Evolutionary conservation across 1,139 yeast genomes (phyloP), one percentile per base, ranked within the genome.

Genomic region (Kodamaea derodonti): DNA sequence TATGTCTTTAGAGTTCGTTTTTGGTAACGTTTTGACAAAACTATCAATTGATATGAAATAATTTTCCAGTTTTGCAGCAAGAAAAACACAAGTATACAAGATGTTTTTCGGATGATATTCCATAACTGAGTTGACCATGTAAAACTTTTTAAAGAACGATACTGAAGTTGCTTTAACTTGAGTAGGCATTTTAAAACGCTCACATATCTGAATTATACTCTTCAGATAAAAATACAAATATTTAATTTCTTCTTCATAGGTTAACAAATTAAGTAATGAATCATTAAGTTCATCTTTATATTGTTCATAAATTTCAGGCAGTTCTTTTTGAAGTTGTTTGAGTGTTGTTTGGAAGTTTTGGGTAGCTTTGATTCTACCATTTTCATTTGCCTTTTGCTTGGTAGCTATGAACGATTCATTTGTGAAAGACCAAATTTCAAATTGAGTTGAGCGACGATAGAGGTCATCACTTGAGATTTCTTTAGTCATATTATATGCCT

Each of bases 31-130:
- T 39, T 74, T 71, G 36, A 87, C 80, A 54, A 88, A 88, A n/a
- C 85, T 75, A 27, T 84, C 84, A 34, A 90, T 84, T 14, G 95
- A 78, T 24, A 92, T 82, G 59, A 90, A 90, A 56, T 78, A 82
- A 60, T 92, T 92, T 52, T 92, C 97, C 13, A 92, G 79, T 58
- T 92, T 92, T 30, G 96, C 90, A 2, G 97, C 96, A 27, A 92
- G 65, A 55, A 90, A 92, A 11, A 92, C 75, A 44, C 96, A 84
- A 0, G 98, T 88, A 44, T 80, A 79, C 51, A 92, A 69, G 27
- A 92, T 71, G 44, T 80, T 75, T 51, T 86, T 86, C 9, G 98
- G 98, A 48, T 86, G 94, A 51, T 75, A 77, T 46, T 86, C 88
- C 88, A 87, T 80, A 22, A 84, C 90, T 16, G 92, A 80, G 51